Base-by-base conservation (phyloP, 208 protist genomes). In the Leishmania lainsoni region DNA sequence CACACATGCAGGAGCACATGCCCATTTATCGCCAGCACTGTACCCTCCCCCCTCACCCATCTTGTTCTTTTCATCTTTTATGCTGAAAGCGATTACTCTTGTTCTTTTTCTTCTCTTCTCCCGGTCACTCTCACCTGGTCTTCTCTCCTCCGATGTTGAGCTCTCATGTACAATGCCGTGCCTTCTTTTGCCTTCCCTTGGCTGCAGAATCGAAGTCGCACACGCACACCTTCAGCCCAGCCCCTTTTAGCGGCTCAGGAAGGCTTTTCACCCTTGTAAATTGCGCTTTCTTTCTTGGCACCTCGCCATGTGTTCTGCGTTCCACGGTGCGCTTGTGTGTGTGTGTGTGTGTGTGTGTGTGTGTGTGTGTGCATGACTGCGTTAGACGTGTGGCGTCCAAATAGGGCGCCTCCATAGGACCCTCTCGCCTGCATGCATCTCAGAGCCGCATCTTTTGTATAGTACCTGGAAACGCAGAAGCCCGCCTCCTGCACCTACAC, bases 91-190 rank as follows among this genome's bases (percentile, higher is more conserved):
- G 32, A 5, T 54, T 45, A 52, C 51, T 17, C 26, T 22, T 32
- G 6, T 35, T 58, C 66, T 29, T 35, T 39, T 12, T 29, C 52
- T 48, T 39, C n/a, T 29, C 52, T 48, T 77, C 32, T 58, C 14
- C 73, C 51, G 35, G 26, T 51, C 68, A 32, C 45, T 70, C 35
- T 54, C 32, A 26, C 59, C 51, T 35, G n/a, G 17, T 71, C 70
- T 52, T 22, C 48, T 20, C 48, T 61, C 71, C 26, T 22, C 49
- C 49, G 49, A 39, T 54, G 51, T 59, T 5, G 42, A 10, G 51
- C 48, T 65, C 72, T 76, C 71, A 76, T 76, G 71, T 76, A 76
- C 12, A 39, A 48, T 66, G 32, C 68, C 76, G 68, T 51, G 45
- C 5, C 45, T 26, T 51, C 76, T 61, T 32, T 8, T 29, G 42